These are phyloP conservation scores for Zymoseptoria pseudotritici DNA, from an alignment of 2,329 filamentous ascomycete genomes.

Conservation along the genomic window DNA sequence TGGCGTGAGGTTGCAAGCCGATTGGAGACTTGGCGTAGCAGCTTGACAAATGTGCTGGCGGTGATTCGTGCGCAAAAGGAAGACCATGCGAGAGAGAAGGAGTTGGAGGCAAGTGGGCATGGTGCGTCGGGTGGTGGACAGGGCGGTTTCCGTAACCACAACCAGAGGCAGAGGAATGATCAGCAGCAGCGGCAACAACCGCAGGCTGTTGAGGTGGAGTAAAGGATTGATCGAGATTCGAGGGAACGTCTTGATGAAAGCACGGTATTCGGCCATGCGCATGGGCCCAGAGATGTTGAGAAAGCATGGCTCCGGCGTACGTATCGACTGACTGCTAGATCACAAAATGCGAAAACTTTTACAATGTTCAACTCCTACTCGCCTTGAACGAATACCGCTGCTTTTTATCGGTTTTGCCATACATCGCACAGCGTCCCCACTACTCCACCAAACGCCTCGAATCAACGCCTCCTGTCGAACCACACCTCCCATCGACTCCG, in stretches of 20 bases:
- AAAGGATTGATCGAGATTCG: background rate
- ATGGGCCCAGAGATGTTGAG: background rate
- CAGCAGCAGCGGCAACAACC: constrained; percentile 12
- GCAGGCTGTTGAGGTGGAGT: constrained; percentile 24
- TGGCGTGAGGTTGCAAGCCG: constrained; percentile 90
- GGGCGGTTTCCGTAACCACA: background rate
- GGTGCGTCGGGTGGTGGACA: constrained; percentile 1
- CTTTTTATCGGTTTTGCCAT: background rate
- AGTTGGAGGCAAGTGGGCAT: constrained; percentile 53
- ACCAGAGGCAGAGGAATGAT: background rate
- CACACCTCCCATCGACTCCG: background rate
- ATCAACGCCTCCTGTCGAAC: background rate
- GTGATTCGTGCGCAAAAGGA: constrained; percentile 76
- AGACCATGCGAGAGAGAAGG: constrained; percentile 67
- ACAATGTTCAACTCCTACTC: background rate
- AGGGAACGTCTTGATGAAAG: background rate
- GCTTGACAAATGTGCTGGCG: constrained; percentile 67
- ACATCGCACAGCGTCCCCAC: background rate
- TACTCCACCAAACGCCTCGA: background rate
- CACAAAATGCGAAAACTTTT: background rate
- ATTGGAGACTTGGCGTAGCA: constrained; percentile 83
- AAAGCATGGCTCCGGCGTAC: background rate
- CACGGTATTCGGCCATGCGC: background rate
- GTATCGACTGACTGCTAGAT: background rate
- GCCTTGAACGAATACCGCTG: too few species aligned